Evolutionary conservation across 495 filamentous ascomycete genomes (phyloP).

Genomic region (Daldinia decipiens): DNA sequence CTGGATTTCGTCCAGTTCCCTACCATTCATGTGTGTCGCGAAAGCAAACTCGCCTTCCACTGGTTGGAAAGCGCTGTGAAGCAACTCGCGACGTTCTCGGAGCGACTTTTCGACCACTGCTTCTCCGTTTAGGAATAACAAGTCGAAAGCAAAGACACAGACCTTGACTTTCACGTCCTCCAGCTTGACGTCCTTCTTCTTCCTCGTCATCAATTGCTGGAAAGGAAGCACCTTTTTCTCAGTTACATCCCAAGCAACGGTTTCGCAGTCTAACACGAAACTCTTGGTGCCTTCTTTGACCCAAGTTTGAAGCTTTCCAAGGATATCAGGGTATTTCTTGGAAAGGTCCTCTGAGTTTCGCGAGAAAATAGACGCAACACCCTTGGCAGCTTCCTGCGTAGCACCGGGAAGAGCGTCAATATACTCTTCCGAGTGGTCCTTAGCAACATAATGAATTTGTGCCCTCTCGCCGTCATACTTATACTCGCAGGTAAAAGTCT

Average conservation of each 20-base stretch:
- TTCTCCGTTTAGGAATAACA: slow-evolving; percentile 94
- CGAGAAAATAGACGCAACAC: slow-evolving; percentile 91
- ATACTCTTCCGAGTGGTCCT: slow-evolving; percentile 73
- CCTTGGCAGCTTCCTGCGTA: slow-evolving; percentile 64
- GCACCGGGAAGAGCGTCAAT: slow-evolving; percentile 63
- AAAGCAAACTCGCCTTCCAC: slow-evolving; percentile 92
- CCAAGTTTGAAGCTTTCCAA: slow-evolving; percentile 87
- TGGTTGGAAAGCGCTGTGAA: slow-evolving; percentile 76
- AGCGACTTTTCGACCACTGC: slow-evolving; percentile 87
- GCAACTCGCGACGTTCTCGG: slow-evolving; percentile 80
- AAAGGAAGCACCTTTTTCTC: slow-evolving; percentile 97
- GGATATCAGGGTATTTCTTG: slow-evolving; percentile 96
- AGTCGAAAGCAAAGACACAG: slow-evolving; percentile 96
- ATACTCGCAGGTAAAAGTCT: slow-evolving; percentile 97
- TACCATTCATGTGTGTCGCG: slow-evolving; percentile 87
- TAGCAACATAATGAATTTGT: slow-evolving; percentile 95
- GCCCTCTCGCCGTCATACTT: slow-evolving; percentile 98
- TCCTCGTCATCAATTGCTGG: slow-evolving; percentile 97
- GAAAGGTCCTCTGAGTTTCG: slow-evolving; percentile 95
- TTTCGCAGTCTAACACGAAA: slow-evolving; percentile 97
- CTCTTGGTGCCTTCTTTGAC: slow-evolving; percentile 88
- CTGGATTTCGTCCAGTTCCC: slow-evolving; percentile 91
- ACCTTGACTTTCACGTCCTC: slow-evolving; percentile 98
- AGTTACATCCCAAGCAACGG: slow-evolving; percentile 93
- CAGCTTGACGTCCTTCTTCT: slow-evolving; percentile 96